Base-by-base conservation (phyloP, 371 early-diverging fungal genomes). In the Mortierella sp. region DNA sequence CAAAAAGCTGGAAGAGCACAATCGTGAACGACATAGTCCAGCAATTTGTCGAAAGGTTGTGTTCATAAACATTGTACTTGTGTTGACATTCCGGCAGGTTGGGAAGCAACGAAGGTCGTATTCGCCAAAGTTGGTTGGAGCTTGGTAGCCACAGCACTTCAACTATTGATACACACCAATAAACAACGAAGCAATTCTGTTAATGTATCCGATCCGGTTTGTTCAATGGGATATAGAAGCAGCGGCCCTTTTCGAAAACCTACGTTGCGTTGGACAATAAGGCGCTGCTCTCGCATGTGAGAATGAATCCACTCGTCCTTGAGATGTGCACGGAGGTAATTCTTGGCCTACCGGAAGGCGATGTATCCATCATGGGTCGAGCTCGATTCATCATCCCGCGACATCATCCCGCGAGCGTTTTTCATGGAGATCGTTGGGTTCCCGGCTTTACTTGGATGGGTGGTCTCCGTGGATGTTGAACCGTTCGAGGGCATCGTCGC, bases 31-130 rank as follows among this genome's bases (percentile, higher is more conserved):
- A 82, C 0, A 64, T 81, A 16, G 83, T 85, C 67, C 80, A 86
- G n/a, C 72, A 80, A 0, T 58, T 67, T 0, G 61, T 78, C 43
- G 86, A 47, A 0, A 80, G 71, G 12, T 82, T 71, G 1, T 73
- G 71, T 24, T 82, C 86, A 39, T 85, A 83, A 3, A 71, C 42
- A 47, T 83, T 83, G 64, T 86, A 86, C 51, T 88, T 88, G 81
- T 82, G 83, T 38, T 78, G 78, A 57, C 88, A 88, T 7, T 85
- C 85, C 10, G 86, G 87, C 28, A 86, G 58, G 12, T 85, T 58
- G 88, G 88, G 67, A 84, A 88, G 42, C 88, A 55, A 34, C 47
- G 61, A 28, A 54, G 23, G 6, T 60, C 58, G 38, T 65, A 52
- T 27, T 47, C 58, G 23, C 23, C 70, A 54, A 28, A 58, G 38